These are phyloP conservation scores for Eremochloa ophiuroides DNA, from an alignment of 176 grass and related monocot genomes.

Conservation along the genomic window DNA sequence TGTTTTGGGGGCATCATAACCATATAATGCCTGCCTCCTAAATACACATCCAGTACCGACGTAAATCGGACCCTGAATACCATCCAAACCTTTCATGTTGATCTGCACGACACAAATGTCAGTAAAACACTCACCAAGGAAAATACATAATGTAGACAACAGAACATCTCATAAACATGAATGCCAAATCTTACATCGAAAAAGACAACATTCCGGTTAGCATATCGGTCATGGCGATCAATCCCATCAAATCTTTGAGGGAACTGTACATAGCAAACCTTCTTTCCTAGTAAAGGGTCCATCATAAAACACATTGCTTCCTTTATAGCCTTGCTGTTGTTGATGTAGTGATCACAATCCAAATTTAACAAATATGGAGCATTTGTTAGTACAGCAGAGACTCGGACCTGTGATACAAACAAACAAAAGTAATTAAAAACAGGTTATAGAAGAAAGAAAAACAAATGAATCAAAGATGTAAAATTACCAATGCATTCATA, in stretches of 20 bases:
- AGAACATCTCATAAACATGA: neutral
- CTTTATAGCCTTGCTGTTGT: constrained; percentile 82
- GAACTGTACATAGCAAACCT: constrained; percentile 86
- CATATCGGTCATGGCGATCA: constrained; percentile 89
- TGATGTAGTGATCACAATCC: constrained; percentile 96
- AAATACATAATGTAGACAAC: neutral
- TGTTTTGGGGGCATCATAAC: constrained; percentile 83
- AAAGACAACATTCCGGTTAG: constrained; percentile 84
- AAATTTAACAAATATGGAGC: constrained; percentile 83
- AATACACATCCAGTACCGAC: constrained; percentile 91
- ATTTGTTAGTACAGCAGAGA: constrained; percentile 60
- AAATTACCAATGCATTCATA: constrained; percentile 87
- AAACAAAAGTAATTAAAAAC: neutral
- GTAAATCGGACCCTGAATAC: constrained; percentile 95
- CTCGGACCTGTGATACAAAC: constrained; percentile 41
- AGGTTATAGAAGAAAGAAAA: neutral
- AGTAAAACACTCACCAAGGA: neutral
- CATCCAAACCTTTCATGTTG: constrained; percentile 98
- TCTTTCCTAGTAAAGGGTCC: constrained; percentile 88
- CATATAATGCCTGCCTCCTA: constrained; percentile 79
- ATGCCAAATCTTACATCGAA: constrained; percentile 71
- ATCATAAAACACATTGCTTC: constrained; percentile 99
- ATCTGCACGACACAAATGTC: constrained; percentile 43
- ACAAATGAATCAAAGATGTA: neutral
- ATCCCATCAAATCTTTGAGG: constrained; percentile 94